These are phyloP conservation scores for Nicotiana knightiana DNA, from an alignment of 257 asterid genomes.

Conservation along the genomic window DNA sequence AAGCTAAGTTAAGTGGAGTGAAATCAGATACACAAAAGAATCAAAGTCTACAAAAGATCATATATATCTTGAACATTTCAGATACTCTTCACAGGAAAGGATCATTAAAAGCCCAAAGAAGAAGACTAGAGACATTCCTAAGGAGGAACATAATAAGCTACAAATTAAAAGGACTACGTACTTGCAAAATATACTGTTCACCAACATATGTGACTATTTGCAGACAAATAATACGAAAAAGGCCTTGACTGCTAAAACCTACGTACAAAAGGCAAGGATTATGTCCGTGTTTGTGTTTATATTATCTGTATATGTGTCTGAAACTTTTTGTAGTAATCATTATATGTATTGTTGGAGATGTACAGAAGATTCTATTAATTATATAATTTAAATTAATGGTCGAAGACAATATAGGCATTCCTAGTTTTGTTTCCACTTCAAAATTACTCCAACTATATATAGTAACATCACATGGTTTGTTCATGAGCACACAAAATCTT, in stretches of 20 bases:
- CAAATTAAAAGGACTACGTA: background rate
- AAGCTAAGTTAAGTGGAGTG: background rate
- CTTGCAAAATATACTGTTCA: background rate
- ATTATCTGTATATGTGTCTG: conserved; percentile 2
- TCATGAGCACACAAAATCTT: conserved; percentile 30
- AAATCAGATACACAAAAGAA: background rate
- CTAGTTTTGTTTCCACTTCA: background rate
- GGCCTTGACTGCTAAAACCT: background rate
- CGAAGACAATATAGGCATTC: background rate
- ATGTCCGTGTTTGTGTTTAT: background rate
- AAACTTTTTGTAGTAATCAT: background rate
- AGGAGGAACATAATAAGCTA: background rate
- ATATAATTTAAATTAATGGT: background rate
- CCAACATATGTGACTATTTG: background rate
- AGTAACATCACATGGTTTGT: conserved; percentile 18
- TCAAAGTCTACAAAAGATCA: background rate
- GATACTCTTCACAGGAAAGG: background rate
- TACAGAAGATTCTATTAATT: background rate
- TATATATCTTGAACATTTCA: background rate
- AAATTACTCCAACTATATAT: background rate
- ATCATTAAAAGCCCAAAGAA: background rate
- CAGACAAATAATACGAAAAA: background rate
- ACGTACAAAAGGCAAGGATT: conserved; percentile 5
- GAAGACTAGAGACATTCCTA: background rate
- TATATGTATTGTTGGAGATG: background rate